Base-by-base conservation (phyloP, 2,329 filamentous ascomycete genomes). In the Capronia americana region DNA sequence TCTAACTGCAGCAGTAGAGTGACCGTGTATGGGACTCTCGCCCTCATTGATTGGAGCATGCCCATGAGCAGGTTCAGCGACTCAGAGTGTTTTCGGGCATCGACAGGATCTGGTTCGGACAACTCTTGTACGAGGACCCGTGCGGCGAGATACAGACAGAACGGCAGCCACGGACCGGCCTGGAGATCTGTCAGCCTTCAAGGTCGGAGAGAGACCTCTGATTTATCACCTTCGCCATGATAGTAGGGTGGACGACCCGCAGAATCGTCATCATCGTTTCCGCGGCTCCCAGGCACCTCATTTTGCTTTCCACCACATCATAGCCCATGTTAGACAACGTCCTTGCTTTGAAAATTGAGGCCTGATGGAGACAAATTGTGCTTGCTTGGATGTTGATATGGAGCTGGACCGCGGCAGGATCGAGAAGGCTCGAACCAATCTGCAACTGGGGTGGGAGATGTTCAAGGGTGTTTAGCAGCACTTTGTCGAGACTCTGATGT, bases 181-280 rank as follows among this genome's bases (percentile, higher is more conserved):
- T 61, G 7, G 34, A 17, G 34, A 41, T 41, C 34, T 17, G 17
- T 41, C 34, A 32, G 51, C 26, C 14, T 26, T 54, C 1, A 17
- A 11, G 17, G n/a, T 41, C 28, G 23, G 20, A 20, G n/a, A 2
- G 28, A 57, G 20, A 26, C 6, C 14, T 6, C 20, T 1, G n/a
- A 10, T 23, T 23, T 24, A 41, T 51, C 46, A 61, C 59, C 24
- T 61, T 61, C 14, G 30, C 7, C 23, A 61, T n/a, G 17, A 61
- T 30, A 20, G 32, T 20, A 4, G 59, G 26, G 14, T 55, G 30
- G 28, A 61, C 46, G 14, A 61, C 24, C 1, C 59, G 59, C 28
- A 61, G 48, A 11, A 61, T 61, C 5, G 59, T 61, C 59, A 61
- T 54, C 50, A 61, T 61, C n/a, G 50, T 61, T 28, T 61, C 59